Evolutionary conservation across 164 flowering plant species (phyloP).

Genomic region (Stephania cephalantha): DNA sequence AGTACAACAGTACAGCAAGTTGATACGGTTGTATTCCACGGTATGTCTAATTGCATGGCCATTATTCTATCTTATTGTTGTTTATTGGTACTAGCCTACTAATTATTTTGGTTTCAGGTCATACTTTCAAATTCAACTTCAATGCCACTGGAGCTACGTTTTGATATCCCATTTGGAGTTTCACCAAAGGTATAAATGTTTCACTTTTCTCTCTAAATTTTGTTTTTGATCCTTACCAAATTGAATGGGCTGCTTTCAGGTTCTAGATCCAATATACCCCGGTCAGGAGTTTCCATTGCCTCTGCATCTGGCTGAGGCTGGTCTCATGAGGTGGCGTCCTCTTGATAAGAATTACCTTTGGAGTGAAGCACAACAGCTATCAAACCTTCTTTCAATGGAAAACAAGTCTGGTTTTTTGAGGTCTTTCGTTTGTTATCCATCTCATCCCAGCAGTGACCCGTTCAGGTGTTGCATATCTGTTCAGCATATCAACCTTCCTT

Average conservation of each 20-base stretch:
- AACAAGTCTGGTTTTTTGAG: slow-evolving; percentile 56
- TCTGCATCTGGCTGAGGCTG: slow-evolving; percentile 88
- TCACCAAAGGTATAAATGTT: slow-evolving; percentile 66
- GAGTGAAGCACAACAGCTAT: slow-evolving; percentile 84
- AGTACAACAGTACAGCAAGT: slow-evolving; percentile 66
- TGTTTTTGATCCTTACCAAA: slow-evolving; percentile 6
- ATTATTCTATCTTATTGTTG: neutral
- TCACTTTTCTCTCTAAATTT: neutral
- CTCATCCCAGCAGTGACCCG: slow-evolving; percentile 75
- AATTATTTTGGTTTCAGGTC: slow-evolving; percentile 46
- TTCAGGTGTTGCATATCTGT: slow-evolving; percentile 93
- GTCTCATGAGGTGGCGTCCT: slow-evolving; percentile 90
- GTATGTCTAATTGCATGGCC: slow-evolving; percentile 32
- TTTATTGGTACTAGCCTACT: slow-evolving; percentile 6
- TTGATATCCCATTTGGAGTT: slow-evolving; percentile 94
- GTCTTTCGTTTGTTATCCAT: slow-evolving; percentile 90
- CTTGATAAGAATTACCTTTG: slow-evolving; percentile 69
- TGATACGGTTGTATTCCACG: slow-evolving; percentile 79
- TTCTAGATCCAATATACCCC: slow-evolving; percentile 78
- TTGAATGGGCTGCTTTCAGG: slow-evolving; percentile 29
- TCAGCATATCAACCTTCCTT: slow-evolving; percentile 41
- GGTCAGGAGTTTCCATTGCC: slow-evolving; percentile 89
- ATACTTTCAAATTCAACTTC: slow-evolving; percentile 70
- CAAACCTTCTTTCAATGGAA: slow-evolving; percentile 58
- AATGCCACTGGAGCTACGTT: slow-evolving; percentile 72